Evolutionary conservation across 164 flowering plant species (phyloP).

Genomic region (Stephania japonica): DNA sequence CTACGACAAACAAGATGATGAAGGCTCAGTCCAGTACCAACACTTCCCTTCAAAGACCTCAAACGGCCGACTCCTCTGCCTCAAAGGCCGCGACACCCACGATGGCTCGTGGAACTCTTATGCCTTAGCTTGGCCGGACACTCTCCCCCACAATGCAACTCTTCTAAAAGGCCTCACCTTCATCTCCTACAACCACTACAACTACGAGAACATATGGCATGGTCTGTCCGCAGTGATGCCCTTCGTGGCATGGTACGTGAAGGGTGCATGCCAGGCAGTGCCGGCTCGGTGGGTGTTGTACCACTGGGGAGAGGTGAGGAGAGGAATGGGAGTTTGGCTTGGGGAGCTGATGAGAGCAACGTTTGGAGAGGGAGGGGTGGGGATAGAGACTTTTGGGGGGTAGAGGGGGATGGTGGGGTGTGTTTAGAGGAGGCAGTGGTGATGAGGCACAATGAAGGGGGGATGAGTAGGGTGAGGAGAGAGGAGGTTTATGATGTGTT

Average conservation of each 20-base stretch:
- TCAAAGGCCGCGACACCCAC: conserved; percentile 48
- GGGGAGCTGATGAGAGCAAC: conserved; percentile 42
- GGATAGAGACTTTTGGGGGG: conserved; percentile 37
- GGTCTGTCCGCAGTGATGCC: conserved; percentile 61
- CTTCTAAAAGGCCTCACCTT: conserved; percentile 53
- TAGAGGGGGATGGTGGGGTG: conserved; percentile 22
- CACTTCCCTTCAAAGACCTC: conserved; percentile 57
- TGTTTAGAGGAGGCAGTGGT: conserved; percentile 67
- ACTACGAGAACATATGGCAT: conserved; percentile 76
- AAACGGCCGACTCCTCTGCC: conserved; percentile 52
- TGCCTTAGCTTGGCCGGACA: conserved; percentile 66
- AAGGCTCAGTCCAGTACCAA: conserved; percentile 53
- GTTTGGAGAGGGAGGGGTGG: conserved; percentile 25
- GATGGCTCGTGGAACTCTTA: conserved; percentile 72
- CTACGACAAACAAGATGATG: conserved; percentile 48
- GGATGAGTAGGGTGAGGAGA: conserved; percentile 56
- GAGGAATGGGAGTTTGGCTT: conserved; percentile 48
- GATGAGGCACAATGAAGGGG: conserved; percentile 74
- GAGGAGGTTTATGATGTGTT: conserved; percentile 55
- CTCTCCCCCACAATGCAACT: conserved; percentile 48
- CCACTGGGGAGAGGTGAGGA: conserved; percentile 72
- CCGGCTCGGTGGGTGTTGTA: conserved; percentile 64
- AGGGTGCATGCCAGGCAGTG: conserved; percentile 17
- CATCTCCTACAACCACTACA: conserved; percentile 62
- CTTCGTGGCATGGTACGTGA: conserved; percentile 66